A percentile compares a stretch with the other conserved stretches of the same genome.
These are phyloP conservation scores for Botrytis elliptica DNA, from an alignment of 2,329 filamentous ascomycete species.

Conservation along the genomic window DNA sequence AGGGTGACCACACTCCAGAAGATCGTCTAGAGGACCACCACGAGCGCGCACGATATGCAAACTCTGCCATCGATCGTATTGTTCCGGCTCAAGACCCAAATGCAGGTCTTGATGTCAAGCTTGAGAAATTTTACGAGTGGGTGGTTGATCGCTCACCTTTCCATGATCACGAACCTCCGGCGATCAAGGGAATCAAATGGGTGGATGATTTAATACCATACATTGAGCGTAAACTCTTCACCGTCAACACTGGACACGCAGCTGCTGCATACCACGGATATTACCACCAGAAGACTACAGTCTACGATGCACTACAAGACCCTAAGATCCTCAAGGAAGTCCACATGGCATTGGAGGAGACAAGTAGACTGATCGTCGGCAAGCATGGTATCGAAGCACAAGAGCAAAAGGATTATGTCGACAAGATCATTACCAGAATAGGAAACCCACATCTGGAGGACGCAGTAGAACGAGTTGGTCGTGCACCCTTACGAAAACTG, in stretches of 20 bases:
- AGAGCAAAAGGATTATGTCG: constrained; percentile 82
- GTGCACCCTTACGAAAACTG: constrained; percentile 90
- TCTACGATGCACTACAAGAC: constrained; percentile 86
- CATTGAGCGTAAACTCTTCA: constrained; percentile 99
- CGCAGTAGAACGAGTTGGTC: constrained; percentile 90
- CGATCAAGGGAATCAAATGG: constrained; percentile 88
- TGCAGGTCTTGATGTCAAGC: constrained; percentile 83
- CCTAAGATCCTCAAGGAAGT: constrained; percentile 77
- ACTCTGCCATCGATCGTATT: constrained; percentile 97
- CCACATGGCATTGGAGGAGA: constrained; percentile 77
- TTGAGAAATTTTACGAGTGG: constrained; percentile 99
- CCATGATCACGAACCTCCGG: constrained; percentile 64
- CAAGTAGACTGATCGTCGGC: constrained; percentile 76
- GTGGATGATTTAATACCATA: constrained; percentile 89
- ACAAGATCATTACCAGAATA: constrained; percentile 90
- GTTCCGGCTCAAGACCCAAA: constrained; percentile 84
- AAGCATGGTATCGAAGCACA: constrained; percentile 78
- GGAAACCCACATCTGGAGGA: constrained; percentile 92
- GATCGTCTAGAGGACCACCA: constrained; percentile 67
- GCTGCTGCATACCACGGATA: constrained; percentile 95
- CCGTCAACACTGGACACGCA: constrained; percentile 97
- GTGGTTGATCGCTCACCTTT: constrained; percentile 90
- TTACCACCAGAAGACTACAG: constrained; percentile 78
- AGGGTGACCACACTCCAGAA: constrained; percentile 67
- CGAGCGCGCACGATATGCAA: constrained; percentile 83